Percentiles rank a stretch among this genome's conserved stretches.
These are phyloP conservation scores for Tetraselmis striata DNA, from an alignment of 139 green algal genomes.

Conservation along the genomic window DNA sequence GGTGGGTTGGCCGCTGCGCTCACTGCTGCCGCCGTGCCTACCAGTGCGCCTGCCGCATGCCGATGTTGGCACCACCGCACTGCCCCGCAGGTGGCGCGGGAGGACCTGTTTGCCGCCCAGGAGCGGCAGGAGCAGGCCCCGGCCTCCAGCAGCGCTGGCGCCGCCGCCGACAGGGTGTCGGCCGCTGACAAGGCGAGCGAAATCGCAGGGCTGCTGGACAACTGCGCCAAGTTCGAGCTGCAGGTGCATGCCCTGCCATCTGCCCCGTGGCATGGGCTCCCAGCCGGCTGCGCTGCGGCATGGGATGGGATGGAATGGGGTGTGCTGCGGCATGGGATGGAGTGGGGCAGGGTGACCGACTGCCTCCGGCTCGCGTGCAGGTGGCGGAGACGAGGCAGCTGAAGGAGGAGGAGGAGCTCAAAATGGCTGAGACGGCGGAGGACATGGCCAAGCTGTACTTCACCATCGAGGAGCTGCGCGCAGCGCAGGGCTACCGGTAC, in stretches of 20 bases:
- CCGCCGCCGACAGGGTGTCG: neutral
- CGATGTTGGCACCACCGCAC: no score
- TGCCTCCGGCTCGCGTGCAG: slow-evolving; percentile 12
- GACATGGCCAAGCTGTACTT: slow-evolving; percentile 22
- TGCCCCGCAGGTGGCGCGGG: slow-evolving; percentile 17
- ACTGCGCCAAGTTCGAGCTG: neutral
- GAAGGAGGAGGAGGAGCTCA: slow-evolving; percentile 48
- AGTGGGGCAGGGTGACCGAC: neutral
- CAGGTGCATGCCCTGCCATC: neutral
- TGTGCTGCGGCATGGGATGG: no score
- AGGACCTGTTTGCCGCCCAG: slow-evolving; percentile 32
- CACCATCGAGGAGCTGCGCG: neutral
- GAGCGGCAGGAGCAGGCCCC: neutral
- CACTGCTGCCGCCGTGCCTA: no score
- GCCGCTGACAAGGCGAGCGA: neutral
- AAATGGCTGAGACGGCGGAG: slow-evolving; percentile 25
- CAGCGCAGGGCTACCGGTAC: neutral
- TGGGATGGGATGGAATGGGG: no score
- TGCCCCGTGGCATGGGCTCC: no score
- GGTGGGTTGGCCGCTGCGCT: no score
- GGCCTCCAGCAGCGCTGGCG: neutral
- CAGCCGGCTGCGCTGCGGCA: no score
- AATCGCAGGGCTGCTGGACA: neutral
- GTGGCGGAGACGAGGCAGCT: slow-evolving; percentile 57
- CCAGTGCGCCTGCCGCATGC: no score